Evolutionary conservation across 345 rosid species (phyloP).

Genomic region (Citrus maxima): DNA sequence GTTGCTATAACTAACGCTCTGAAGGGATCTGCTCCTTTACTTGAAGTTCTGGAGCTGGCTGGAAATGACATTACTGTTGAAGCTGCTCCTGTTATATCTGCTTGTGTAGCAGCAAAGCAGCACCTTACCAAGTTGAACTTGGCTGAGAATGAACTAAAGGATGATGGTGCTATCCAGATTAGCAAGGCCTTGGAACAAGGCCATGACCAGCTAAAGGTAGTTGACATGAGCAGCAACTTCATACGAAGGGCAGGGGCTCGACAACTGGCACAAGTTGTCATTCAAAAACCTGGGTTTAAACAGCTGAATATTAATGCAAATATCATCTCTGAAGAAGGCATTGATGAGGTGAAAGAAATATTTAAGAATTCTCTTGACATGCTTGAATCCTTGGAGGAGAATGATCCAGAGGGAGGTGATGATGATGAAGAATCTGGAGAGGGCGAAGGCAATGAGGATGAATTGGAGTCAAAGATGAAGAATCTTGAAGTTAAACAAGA

Average conservation of each 20-base stretch:
- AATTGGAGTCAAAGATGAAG: slow-evolving; percentile 68
- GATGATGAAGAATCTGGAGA: slow-evolving; percentile 47
- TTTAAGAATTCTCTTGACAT: slow-evolving; percentile 59
- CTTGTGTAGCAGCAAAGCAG: slow-evolving; percentile 61
- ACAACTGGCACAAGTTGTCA: slow-evolving; percentile 54
- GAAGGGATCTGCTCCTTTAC: slow-evolving; percentile 62
- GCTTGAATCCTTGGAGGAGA: slow-evolving; percentile 79
- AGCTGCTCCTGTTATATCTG: slow-evolving; percentile 55
- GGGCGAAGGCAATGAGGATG: slow-evolving; percentile 40
- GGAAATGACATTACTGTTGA: slow-evolving; percentile 84
- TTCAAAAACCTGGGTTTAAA: slow-evolving; percentile 58
- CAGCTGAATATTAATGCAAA: slow-evolving; percentile 71
- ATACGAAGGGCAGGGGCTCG: slow-evolving; percentile 74
- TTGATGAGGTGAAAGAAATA: slow-evolving; percentile 70
- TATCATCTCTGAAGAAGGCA: slow-evolving; percentile 77
- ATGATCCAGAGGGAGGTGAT: slow-evolving; percentile 76
- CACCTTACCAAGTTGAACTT: slow-evolving; percentile 65
- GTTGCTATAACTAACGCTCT: slow-evolving; percentile 58
- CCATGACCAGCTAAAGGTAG: slow-evolving; percentile 46
- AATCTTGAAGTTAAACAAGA: slow-evolving; percentile 60
- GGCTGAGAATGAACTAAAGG: slow-evolving; percentile 91
- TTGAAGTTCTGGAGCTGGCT: slow-evolving; percentile 79
- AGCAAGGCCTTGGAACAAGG: slow-evolving; percentile 62
- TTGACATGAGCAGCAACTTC: slow-evolving; percentile 58
- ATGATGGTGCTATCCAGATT: slow-evolving; percentile 66